phyloP scores from a whole-genome alignment of 768 basidiomycete species.

The Trichaptum fuscoviolaceum region DNA sequence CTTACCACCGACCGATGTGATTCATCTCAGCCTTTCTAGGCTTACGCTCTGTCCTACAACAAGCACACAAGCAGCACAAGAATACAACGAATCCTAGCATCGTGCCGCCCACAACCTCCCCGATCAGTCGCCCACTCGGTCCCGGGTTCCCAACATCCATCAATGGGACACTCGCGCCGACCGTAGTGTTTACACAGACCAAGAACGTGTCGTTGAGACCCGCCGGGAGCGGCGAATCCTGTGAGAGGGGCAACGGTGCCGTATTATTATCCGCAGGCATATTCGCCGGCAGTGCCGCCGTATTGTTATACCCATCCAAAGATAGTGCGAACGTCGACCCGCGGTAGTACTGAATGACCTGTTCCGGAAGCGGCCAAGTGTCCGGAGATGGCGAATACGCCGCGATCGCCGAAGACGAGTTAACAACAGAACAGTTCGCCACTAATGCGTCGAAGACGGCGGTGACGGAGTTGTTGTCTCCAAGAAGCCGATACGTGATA shows the following conservation, averaged over 20 bases:
- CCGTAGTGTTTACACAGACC: conserved; percentile 14
- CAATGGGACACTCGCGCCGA: conserved; percentile 11
- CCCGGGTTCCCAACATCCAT: conserved; percentile 29
- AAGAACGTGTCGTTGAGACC: conserved; percentile 12
- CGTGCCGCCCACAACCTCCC: background rate
- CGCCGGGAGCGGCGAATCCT: conserved; percentile 10
- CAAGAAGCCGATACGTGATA: conserved; percentile 37
- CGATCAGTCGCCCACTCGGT: too few relatives aligned
- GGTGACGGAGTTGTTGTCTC: conserved; percentile 42
- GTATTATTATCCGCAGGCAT: conserved; percentile 21
- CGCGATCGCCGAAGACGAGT: conserved; percentile 23
- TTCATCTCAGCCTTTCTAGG: too few relatives aligned
- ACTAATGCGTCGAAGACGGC: conserved; percentile 39
- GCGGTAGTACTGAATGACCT: conserved; percentile 45
- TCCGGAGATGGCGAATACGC: conserved; percentile 25
- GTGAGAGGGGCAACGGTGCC: conserved; percentile 6
- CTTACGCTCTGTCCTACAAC: background rate
- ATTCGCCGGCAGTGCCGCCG: conserved; percentile 38
- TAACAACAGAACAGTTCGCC: conserved; percentile 39
- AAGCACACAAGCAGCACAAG: background rate
- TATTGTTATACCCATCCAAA: conserved; percentile 64
- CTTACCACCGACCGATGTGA: too few relatives aligned
- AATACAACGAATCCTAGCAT: background rate
- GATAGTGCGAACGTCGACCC: conserved; percentile 57
- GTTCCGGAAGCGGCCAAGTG: conserved; percentile 9